These are phyloP conservation scores for Penicillium ochrochloron DNA, from an alignment of 495 filamentous ascomycete species.

Conservation along the genomic window DNA sequence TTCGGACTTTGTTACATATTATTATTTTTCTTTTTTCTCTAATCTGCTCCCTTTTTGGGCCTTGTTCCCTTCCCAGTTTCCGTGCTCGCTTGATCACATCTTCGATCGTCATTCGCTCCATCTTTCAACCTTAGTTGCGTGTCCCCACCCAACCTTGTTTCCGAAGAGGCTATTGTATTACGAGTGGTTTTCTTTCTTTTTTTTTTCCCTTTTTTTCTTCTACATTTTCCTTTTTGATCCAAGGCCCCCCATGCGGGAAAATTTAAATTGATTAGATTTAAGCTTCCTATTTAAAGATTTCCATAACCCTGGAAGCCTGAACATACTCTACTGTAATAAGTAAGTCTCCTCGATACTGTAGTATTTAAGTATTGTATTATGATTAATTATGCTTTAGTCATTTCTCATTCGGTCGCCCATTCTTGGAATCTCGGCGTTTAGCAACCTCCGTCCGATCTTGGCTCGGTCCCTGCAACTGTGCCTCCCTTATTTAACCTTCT, in stretches of 20 bases:
- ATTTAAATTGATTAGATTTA: conserved; percentile 15
- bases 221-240: conserved; percentile 2
- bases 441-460: conserved; percentile 34
- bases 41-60: conserved; percentile 16
- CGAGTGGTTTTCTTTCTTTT: conserved; percentile 16
- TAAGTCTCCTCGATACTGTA: background rate
- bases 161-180: conserved; percentile 19
- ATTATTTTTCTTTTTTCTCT: conserved; percentile 12
- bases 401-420: conserved; percentile 21
- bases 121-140: conserved; percentile 30
- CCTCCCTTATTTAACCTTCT: conserved; percentile 42
- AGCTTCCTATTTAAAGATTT: conserved; percentile 15
- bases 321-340: background rate
- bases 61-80: conserved; percentile 11
- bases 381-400: background rate
- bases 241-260: background rate
- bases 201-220: conserved; percentile 10
- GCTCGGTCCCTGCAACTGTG: conserved; percentile 29
- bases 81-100: conserved; percentile 17
- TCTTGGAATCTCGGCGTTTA: conserved; percentile 37
- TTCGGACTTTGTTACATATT: conserved; percentile 6
- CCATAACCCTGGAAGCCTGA: conserved; percentile 4
- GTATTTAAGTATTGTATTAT: background rate
- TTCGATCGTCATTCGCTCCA: conserved; percentile 28
- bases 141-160: conserved; percentile 33